Percentiles rank a stretch among this genome's conserved stretches.
Conservation (phyloP, 352 stramenopile genomes). For the Phytophthora macrochlamydospora region DNA sequence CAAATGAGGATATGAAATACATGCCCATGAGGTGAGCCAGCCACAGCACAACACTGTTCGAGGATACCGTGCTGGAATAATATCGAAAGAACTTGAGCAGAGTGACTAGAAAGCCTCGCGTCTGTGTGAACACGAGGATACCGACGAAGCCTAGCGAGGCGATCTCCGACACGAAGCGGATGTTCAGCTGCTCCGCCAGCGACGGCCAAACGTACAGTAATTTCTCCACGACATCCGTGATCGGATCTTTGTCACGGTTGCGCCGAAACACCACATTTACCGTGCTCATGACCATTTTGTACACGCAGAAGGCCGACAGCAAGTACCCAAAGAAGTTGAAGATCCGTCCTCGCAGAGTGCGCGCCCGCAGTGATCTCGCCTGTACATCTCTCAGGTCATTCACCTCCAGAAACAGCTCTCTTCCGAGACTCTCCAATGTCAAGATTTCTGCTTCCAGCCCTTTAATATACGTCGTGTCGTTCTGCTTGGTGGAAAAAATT, state of each 20-base stretch:
- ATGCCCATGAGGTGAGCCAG: slow-evolving; percentile 87
- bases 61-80: slow-evolving; percentile 84
- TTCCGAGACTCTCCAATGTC: slow-evolving; percentile 76
- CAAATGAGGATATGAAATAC: slow-evolving; percentile 90
- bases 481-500: slow-evolving; percentile 35
- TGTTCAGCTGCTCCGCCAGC: slow-evolving; percentile 73
- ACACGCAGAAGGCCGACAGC: slow-evolving; percentile 80
- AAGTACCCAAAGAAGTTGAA: slow-evolving; percentile 85
- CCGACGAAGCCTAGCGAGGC: slow-evolving; percentile 79
- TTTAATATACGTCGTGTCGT: slow-evolving; percentile 63
- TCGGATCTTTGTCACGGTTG: slow-evolving; percentile 85
- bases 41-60: slow-evolving; percentile 84
- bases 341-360: slow-evolving; percentile 72
- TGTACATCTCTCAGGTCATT: slow-evolving; percentile 80
- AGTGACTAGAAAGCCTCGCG: slow-evolving; percentile 77
- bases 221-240: slow-evolving; percentile 82
- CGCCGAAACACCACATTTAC: slow-evolving; percentile 81
- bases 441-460: slow-evolving; percentile 71
- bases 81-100: slow-evolving; percentile 81
- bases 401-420: slow-evolving; percentile 85
- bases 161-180: slow-evolving; percentile 80
- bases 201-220: slow-evolving; percentile 85
- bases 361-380: slow-evolving; percentile 52
- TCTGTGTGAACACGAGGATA: slow-evolving; percentile 86
- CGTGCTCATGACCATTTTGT: slow-evolving; percentile 90